Conservation (phyloP, 1,284 basidiomycete genomes). For the Leccinum pachyderme region DNA sequence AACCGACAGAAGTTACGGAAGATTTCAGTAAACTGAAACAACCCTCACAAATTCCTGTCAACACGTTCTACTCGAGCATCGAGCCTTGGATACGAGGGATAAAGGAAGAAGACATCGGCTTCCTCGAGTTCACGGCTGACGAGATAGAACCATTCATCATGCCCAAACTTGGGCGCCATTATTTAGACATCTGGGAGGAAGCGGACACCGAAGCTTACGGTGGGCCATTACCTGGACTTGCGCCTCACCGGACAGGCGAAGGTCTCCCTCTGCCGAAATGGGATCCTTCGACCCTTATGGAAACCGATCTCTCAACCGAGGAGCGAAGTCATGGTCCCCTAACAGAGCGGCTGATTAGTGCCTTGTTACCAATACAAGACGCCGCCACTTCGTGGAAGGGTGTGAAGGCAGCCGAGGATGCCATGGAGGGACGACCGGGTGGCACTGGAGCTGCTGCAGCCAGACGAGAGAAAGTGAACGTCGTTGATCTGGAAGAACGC, state of each 20-base stretch:
- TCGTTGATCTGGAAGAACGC: conserved; percentile 66
- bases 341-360: conserved; percentile 79
- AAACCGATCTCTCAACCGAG: conserved; percentile 62
- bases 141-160: conserved; percentile 84
- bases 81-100: conserved; percentile 85
- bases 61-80: conserved; percentile 80
- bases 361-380: conserved; percentile 67
- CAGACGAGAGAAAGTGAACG: conserved; percentile 68
- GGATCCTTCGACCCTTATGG: conserved; percentile 70
- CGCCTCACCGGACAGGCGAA: conserved; percentile 30
- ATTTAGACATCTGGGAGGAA: conserved; percentile 89
- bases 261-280: conserved; percentile 45
- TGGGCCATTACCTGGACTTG: conserved; percentile 41
- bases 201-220: conserved; percentile 68
- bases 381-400: conserved; percentile 62
- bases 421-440: conserved; percentile 77
- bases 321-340: conserved; percentile 76
- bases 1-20: conserved; percentile 76
- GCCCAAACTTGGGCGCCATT: conserved; percentile 87
- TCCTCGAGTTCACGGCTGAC: conserved; percentile 84
- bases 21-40: conserved; percentile 85
- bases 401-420: conserved; percentile 75
- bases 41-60: conserved; percentile 61
- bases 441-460: conserved; percentile 72
- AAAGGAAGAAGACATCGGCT: conserved; percentile 89